Evolutionary conservation across 2,329 filamentous ascomycete species (phyloP).

Genomic region (Madurella fahalii): DNA sequence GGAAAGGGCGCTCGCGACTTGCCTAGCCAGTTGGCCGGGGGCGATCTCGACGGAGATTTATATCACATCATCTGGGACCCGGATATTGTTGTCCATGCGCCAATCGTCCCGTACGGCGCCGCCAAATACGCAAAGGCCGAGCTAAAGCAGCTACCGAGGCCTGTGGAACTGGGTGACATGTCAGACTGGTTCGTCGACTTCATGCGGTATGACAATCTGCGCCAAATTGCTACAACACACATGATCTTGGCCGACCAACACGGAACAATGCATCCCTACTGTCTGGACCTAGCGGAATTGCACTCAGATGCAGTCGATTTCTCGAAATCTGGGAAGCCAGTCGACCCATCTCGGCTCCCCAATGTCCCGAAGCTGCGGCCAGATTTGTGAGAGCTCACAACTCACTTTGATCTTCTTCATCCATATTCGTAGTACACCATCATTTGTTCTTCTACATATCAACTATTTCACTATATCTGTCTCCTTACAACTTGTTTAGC

Average conservation of each 20-base stretch:
- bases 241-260: constrained; percentile 59
- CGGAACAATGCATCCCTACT: constrained; percentile 52
- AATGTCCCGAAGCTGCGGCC: constrained; percentile 40
- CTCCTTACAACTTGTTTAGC: too few relatives aligned
- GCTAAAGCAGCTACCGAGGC: constrained; percentile 60
- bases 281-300: constrained; percentile 54
- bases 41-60: constrained; percentile 79
- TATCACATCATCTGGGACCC: constrained; percentile 76
- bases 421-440: too few relatives aligned
- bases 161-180: constrained; percentile 63
- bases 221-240: constrained; percentile 61
- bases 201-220: constrained; percentile 63
- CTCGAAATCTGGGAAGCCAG: constrained; percentile 68
- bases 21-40: constrained; percentile 73
- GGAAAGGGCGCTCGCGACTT: constrained; percentile 67
- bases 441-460: neutral
- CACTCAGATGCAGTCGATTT: constrained; percentile 72
- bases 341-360: constrained; percentile 44
- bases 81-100: too few relatives aligned
- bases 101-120: too few relatives aligned
- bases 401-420: too few relatives aligned
- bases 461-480: too few relatives aligned
- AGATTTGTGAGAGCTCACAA: constrained; percentile 39
- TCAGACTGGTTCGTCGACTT: constrained; percentile 76
- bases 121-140: too few relatives aligned